Percentiles rank a stretch among this genome's conserved stretches.
Conservation (phyloP, 2,329 filamentous ascomycete genomes). For the Chaetothyriales sp. region DNA sequence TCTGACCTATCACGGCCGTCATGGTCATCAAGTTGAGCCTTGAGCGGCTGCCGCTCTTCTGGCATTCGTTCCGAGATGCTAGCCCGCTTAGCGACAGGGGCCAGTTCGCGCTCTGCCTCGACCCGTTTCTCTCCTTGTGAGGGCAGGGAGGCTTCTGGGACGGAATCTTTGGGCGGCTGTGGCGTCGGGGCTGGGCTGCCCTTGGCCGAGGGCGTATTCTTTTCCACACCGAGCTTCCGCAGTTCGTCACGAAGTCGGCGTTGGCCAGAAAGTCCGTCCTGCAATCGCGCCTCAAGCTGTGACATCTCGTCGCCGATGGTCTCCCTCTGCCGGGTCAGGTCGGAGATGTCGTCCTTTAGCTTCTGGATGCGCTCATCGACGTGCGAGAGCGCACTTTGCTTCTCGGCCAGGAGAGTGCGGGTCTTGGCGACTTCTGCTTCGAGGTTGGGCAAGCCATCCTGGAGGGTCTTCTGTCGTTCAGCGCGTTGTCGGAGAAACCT, state of each 20-base stretch:
- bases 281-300: constrained; percentile 25
- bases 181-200: not conserved
- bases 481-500: constrained; percentile 26
- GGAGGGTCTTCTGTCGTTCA: constrained; percentile 35
- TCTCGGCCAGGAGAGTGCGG: constrained; percentile 23
- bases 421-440: constrained; percentile 32
- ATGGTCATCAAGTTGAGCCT: not conserved
- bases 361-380: constrained; percentile 15
- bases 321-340: constrained; percentile 23
- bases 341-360: constrained; percentile 5
- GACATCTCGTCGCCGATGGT: constrained; percentile 34
- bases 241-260: constrained; percentile 35
- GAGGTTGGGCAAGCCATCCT: constrained; percentile 33
- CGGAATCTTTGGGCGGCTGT: not conserved
- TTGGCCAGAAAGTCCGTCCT: constrained; percentile 29
- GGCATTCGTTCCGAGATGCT: not conserved
- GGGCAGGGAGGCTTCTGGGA: not conserved
- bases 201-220: constrained; percentile 30
- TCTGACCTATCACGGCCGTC: constrained; percentile 28
- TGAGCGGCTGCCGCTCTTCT: not conserved
- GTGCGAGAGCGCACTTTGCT: constrained; percentile 23
- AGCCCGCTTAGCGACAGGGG: not conserved
- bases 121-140: not conserved
- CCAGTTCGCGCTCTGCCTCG: not conserved
- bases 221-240: constrained; percentile 35